Evolutionary conservation across 306 rosid genomes (phyloP), one percentile per base, ranked within the genome.

Genomic region (Benincasa hispida): DNA sequence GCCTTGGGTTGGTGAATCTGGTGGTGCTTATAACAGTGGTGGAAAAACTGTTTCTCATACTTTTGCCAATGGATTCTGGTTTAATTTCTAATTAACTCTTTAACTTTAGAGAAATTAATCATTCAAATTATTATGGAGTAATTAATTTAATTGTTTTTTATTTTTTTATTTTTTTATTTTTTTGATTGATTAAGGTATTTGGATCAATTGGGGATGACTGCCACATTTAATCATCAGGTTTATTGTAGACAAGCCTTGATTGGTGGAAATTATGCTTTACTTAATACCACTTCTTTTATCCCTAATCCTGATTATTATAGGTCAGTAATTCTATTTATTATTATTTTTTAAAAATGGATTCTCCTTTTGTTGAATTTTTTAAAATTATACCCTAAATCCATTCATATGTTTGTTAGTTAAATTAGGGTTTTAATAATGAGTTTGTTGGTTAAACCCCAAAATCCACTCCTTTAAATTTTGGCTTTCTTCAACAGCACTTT

Each of bases 1-100:
- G n/a, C 77, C 90, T 18, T 87, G 97, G 93, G 84, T 91, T 78
- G 93, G 93, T 7, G 93, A 91, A 83, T 55, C 92, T 48, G 93
- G 97, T 10, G 97, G 96, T 77, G 89, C 96, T 62, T 91, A 75
- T 63, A 89, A 91, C 21, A 91, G 93, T 70, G 96, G 96, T 34
- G 89, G 96, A 80, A 86, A 48, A 82, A 67, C 81, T 57, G 87
- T 89, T 39, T 87, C 91, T 35, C 86, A 89, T 24, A 87, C 88
- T 47, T 89, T 91, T 79, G 89, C 67, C 7, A 30, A 85, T 82
- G 92, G 92, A 41, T 89, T 89, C 69, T 91, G 92, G 93, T 89
- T 56, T 57, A 24, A 30, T 61, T 61, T 27, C 22, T 45, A 32
- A 32, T 32, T 3, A 6, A 30, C 41, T 14, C 22, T 5, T 8